Conservation (phyloP, 2,329 filamentous ascomycete species). For the Aphanoascus verrucosus region DNA sequence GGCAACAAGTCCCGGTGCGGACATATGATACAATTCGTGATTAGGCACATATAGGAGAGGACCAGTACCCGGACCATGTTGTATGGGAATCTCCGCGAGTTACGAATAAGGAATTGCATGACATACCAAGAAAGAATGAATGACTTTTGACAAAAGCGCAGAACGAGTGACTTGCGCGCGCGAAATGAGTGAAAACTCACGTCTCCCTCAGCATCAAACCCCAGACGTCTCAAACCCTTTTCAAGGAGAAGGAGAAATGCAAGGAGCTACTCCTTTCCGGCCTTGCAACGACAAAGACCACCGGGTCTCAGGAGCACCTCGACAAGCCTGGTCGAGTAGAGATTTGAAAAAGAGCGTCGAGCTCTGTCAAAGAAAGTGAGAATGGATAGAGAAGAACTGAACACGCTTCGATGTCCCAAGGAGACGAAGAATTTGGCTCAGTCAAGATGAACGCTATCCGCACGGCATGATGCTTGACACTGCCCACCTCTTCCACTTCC, state of each 20-base stretch:
- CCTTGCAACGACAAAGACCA: background rate
- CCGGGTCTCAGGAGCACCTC: background rate
- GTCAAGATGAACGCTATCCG: background rate
- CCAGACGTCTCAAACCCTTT: conserved; percentile 6
- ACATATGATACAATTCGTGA: conserved; percentile 2
- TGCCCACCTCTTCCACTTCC: background rate
- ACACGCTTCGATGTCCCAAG: background rate
- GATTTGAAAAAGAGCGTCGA: conserved; percentile 7
- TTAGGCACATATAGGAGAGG: background rate
- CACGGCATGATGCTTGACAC: conserved; percentile 5
- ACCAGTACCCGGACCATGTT: background rate
- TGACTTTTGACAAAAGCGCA: conserved; percentile 3
- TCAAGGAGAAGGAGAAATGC: background rate
- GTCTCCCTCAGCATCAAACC: conserved; percentile 6
- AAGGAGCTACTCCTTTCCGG: background rate
- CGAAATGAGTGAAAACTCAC: conserved; percentile 2
- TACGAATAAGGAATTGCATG: background rate
- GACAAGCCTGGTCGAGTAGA: conserved; percentile 10
- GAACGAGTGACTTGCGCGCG: conserved; percentile 12
- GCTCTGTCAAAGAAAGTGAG: conserved; percentile 6
- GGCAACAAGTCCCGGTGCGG: background rate
- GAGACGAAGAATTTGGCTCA: background rate
- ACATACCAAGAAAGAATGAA: conserved; percentile 11
- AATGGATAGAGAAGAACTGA: background rate
- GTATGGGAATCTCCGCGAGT: background rate